These are phyloP conservation scores for Vigna unguiculata DNA, from an alignment of 306 rosid species.

Conservation along the genomic window DNA sequence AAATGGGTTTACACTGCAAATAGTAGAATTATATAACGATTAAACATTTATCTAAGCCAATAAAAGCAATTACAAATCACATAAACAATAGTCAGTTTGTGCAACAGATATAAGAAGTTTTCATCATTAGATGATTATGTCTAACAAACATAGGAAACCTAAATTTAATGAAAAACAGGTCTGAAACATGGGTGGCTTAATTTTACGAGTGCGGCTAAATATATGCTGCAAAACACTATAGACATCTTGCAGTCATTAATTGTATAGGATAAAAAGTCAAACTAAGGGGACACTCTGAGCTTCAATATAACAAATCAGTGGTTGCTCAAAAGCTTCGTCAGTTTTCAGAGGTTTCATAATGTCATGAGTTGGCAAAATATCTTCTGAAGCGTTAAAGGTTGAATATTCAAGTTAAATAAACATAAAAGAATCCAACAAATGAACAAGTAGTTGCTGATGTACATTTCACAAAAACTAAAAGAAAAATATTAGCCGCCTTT, in stretches of 20 bases:
- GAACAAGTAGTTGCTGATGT: constrained; percentile 11
- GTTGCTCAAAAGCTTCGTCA: constrained; percentile 11
- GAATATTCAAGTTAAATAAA: constrained; percentile 16
- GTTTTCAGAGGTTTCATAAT: constrained; percentile 36
- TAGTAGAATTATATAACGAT: constrained; percentile 29
- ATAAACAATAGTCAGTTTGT: constrained; percentile 1
- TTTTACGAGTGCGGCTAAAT: neutral
- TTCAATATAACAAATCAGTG: neutral
- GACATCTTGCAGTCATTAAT: neutral
- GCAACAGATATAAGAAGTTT: constrained; percentile 20
- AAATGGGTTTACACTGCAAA: constrained; percentile 82
- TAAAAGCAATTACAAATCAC: constrained; percentile 17
- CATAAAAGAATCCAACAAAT: constrained; percentile 15
- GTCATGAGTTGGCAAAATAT: neutral
- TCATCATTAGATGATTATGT: constrained; percentile 27
- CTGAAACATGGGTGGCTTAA: neutral
- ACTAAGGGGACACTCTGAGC: neutral
- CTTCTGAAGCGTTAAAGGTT: constrained; percentile 17
- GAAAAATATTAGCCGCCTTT: neutral
- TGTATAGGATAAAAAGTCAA: constrained; percentile 15
- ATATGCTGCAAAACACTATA: neutral
- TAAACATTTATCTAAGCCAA: constrained; percentile 14
- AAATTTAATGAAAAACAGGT: constrained; percentile 1
- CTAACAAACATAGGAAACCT: constrained; percentile 9
- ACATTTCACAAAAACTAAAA: neutral